Evolutionary conservation across 441 rosid species (phyloP).

Genomic region (Erodium trifolium): DNA sequence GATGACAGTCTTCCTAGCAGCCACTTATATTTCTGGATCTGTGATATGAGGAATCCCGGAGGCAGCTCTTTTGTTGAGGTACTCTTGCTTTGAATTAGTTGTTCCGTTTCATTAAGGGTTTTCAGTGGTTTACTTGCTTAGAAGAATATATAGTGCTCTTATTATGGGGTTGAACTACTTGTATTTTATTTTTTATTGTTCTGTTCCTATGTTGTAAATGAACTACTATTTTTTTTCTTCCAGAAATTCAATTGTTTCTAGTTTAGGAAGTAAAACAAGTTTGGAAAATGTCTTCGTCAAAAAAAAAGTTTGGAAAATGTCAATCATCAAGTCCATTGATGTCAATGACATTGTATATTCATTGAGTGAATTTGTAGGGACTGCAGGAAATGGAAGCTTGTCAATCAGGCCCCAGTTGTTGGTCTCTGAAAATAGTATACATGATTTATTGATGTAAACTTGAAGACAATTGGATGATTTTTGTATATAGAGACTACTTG

Average conservation of each 20-base stretch:
- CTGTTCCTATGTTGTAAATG: constrained; percentile 1
- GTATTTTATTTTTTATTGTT: neutral
- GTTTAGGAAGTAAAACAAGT: constrained; percentile 4
- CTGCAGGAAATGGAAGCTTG: neutral
- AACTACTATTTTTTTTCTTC: neutral
- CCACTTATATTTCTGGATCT: constrained; percentile 92
- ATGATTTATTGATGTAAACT: too few relatives aligned
- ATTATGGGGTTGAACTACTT: constrained; percentile 8
- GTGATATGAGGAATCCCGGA: constrained; percentile 98
- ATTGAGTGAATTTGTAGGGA: neutral
- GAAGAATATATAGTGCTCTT: constrained; percentile 3
- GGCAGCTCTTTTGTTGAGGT: constrained; percentile 99
- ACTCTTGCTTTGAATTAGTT: constrained; percentile 19
- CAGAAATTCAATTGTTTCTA: neutral
- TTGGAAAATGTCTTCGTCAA: constrained; percentile 7
- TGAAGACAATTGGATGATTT: too few relatives aligned
- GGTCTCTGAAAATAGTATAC: neutral
- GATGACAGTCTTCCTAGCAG: constrained; percentile 80
- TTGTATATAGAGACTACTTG: too few relatives aligned
- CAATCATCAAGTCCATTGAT: neutral
- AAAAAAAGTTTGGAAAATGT: constrained; percentile 5
- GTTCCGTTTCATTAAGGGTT: constrained; percentile 7
- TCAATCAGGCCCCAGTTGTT: neutral
- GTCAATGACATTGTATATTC: neutral
- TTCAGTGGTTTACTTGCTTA: constrained; percentile 3